Evolutionary conservation across 106 monocot genomes (phyloP), one percentile per base, ranked within the genome.

Genomic region (Hemerocallis citrina): DNA sequence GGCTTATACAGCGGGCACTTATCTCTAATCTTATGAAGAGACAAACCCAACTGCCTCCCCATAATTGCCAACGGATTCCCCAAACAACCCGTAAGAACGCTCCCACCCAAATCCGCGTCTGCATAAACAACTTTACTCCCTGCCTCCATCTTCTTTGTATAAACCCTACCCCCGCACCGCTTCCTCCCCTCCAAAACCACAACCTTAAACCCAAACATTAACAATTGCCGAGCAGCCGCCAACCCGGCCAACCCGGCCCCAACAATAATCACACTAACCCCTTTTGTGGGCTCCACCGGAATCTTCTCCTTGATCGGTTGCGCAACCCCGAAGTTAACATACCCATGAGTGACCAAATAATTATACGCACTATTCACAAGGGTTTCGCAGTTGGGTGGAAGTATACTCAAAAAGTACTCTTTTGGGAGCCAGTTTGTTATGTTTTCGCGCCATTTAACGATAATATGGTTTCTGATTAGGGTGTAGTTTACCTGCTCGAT

Each of bases 41-140:
- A 13, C 14, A 57, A 57, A 14, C 85, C 88, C 52, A 98, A 28
- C 68, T 98, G 98, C 68, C 74, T 86, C 11, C 79, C 92, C 13
- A 98, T 68, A 42, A 88, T 98, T 9, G 75, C 79, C 2, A 98
- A 79, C 10, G 98, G 98, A 68, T 98, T 98, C 23, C 98, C 98
- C 4, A 81, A 59, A 0, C 88, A 92, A 2, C 98, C 92, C 0
- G 98, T 98, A 12, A 98, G 42, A 0, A 92, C 98, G 16, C 88
- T 92, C 0, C 98, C 98, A 2, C 98, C 98, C 52, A 98, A 66
- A 59, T 98, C 98, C 0, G 88, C 88, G 7, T 76, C 72, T 11
- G 92, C 98, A 21, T 45, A 72, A 8, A 85, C 88, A 19, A 51
- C 68, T 25, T 65, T 74, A 55, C 52, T 63, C 10, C 55, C 55